Conservation (phyloP, 176 grass and related monocot genomes). For the Phoenix dactylifera region DNA sequence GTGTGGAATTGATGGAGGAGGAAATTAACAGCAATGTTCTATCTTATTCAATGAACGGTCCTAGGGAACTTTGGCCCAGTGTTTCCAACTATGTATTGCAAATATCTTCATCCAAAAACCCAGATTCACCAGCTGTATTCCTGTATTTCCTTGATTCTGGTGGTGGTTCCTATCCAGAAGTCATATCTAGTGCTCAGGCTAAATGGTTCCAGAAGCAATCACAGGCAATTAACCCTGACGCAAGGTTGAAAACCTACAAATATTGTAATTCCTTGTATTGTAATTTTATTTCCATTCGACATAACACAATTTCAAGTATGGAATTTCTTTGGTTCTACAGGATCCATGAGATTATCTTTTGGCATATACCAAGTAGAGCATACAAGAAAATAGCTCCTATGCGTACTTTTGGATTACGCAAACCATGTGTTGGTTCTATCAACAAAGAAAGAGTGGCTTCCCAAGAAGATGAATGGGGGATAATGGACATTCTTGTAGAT, state of each 20-base stretch:
- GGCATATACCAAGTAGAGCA: slow-evolving; percentile 75
- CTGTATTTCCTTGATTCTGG: slow-evolving; percentile 92
- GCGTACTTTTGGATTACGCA: slow-evolving; percentile 26
- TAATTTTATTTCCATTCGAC: background rate
- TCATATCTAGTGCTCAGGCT: slow-evolving; percentile 56
- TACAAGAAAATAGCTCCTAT: slow-evolving; percentile 59
- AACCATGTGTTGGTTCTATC: slow-evolving; percentile 65
- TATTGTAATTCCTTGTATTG: background rate
- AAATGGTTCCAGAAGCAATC: slow-evolving; percentile 44
- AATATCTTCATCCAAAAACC: slow-evolving; percentile 26
- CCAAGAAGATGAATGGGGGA: slow-evolving; percentile 65
- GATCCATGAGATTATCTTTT: slow-evolving; percentile 69
- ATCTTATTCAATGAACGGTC: slow-evolving; percentile 43
- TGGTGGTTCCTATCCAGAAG: slow-evolving; percentile 64
- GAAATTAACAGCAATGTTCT: slow-evolving; percentile 36
- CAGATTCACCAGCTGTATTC: slow-evolving; percentile 33
- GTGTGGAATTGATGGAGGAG: slow-evolving; percentile 32
- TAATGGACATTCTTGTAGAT: slow-evolving; percentile 54
- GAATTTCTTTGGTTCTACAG: slow-evolving; percentile 21
- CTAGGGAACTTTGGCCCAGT: slow-evolving; percentile 48
- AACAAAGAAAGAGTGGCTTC: slow-evolving; percentile 68
- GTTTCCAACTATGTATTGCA: slow-evolving; percentile 78
- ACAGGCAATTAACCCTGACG: slow-evolving; percentile 44
- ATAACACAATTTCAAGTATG: background rate
- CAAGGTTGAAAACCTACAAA: slow-evolving; percentile 22